A percentile compares a stretch with the other conserved stretches of the same genome.
Evolutionary conservation across 2,329 filamentous ascomycete genomes (phyloP).

Genomic region (Mycosphaerelloides madeirae): DNA sequence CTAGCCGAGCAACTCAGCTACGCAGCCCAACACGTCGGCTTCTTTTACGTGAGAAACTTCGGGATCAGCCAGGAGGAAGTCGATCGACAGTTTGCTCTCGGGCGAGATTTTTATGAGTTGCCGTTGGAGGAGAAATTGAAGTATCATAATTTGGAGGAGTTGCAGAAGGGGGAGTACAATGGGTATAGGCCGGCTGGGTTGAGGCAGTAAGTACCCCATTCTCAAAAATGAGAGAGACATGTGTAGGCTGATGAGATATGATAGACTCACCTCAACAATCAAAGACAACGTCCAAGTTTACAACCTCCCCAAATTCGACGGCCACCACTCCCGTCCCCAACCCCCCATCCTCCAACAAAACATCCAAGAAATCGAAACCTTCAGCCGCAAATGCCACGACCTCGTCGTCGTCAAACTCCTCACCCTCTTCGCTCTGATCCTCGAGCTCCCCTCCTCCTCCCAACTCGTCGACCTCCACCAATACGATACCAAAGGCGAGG

Average conservation of each 20-base stretch:
- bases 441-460: constrained; percentile 56
- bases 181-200: constrained; percentile 21
- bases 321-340: constrained; percentile 19
- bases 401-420: constrained; percentile 55
- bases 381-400: constrained; percentile 47
- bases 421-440: constrained; percentile 56
- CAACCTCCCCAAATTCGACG: constrained; percentile 53
- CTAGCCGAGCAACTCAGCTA: constrained; percentile 52
- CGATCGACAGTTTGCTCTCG: constrained; percentile 57
- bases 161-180: constrained; percentile 25
- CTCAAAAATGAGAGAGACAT: too few relatives aligned
- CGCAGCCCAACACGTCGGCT: constrained; percentile 42
- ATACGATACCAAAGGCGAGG: constrained; percentile 56
- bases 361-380: constrained; percentile 52
- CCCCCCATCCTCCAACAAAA: constrained; percentile 39
- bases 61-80: constrained; percentile 56
- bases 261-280: constrained; percentile 12
- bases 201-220: constrained; percentile 6
- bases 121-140: constrained; percentile 55
- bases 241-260: background rate
- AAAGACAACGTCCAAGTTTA: constrained; percentile 56
- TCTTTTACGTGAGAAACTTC: constrained; percentile 63
- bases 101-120: constrained; percentile 53
- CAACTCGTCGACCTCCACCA: constrained; percentile 52
- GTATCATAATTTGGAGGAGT: constrained; percentile 36